Evolutionary conservation across 2,329 filamentous ascomycete genomes (phyloP).

Genomic region (Trichoderma simmonsii): DNA sequence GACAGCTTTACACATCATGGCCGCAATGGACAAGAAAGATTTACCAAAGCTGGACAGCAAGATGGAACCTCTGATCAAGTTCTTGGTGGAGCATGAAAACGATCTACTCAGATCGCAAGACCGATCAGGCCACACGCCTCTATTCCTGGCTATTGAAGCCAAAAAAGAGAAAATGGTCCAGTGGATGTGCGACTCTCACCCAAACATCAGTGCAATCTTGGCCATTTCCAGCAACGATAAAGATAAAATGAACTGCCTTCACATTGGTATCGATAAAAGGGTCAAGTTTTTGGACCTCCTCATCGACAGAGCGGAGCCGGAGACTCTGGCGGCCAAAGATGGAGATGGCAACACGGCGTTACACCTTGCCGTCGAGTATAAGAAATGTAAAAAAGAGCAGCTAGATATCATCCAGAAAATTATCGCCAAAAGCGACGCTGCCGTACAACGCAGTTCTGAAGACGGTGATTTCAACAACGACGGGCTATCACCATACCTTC

Average conservation of each 20-base stretch:
- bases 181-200: slow-evolving; percentile 20
- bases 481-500: slow-evolving; percentile 21
- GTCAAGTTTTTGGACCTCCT: slow-evolving; percentile 23
- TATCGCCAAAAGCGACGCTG: slow-evolving; percentile 21
- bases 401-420: slow-evolving; percentile 21
- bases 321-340: slow-evolving; percentile 19
- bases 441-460: neutral
- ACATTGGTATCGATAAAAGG: slow-evolving; percentile 20
- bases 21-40: slow-evolving; percentile 20
- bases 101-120: slow-evolving; percentile 3
- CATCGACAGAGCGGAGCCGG: slow-evolving; percentile 18
- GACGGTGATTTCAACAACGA: slow-evolving; percentile 22
- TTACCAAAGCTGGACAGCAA: slow-evolving; percentile 22
- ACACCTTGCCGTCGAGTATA: slow-evolving; percentile 26
- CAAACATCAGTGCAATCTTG: slow-evolving; percentile 13
- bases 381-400: slow-evolving; percentile 24
- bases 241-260: slow-evolving; percentile 19
- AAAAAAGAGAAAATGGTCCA: slow-evolving; percentile 21
- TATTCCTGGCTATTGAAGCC: slow-evolving; percentile 18
- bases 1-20: slow-evolving; percentile 23
- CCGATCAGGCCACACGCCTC: slow-evolving; percentile 15
- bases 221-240: slow-evolving; percentile 12
- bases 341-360: slow-evolving; percentile 23
- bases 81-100: slow-evolving; percentile 10
- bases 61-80: slow-evolving; percentile 22